phyloP scores from a whole-genome alignment of 129 eudicot species.

The Flaveria robusta region DNA sequence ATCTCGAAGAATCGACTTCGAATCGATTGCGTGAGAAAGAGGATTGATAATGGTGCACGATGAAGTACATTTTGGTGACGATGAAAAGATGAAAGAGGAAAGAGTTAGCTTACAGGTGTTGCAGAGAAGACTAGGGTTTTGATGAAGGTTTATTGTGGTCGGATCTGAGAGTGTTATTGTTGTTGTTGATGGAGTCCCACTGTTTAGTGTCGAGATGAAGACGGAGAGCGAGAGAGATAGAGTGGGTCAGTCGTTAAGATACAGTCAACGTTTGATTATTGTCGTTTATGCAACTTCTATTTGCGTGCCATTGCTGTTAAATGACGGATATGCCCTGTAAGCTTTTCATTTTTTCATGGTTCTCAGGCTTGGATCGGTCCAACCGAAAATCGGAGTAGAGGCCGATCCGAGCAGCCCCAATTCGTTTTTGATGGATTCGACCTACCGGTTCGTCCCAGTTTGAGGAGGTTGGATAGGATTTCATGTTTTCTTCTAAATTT shows the following conservation, averaged over 20 bases:
- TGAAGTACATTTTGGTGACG: background rate
- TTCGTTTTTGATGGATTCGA: too few relatives aligned
- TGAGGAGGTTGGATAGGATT: too few relatives aligned
- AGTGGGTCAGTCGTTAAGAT: slow-evolving; percentile 24
- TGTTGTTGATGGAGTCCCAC: slow-evolving; percentile 7
- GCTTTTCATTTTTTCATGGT: too few relatives aligned
- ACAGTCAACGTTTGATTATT: slow-evolving; percentile 21
- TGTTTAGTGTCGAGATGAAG: slow-evolving; percentile 2
- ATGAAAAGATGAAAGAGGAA: background rate
- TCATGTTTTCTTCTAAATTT: too few relatives aligned
- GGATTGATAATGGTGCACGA: background rate
- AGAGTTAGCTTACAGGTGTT: slow-evolving; percentile 24
- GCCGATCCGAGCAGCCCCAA: too few relatives aligned
- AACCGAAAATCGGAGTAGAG: too few relatives aligned
- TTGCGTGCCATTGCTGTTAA: background rate
- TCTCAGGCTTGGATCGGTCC: too few relatives aligned
- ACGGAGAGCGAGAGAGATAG: slow-evolving; percentile 15
- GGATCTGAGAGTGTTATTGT: slow-evolving; percentile 18
- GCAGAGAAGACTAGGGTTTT: slow-evolving; percentile 16
- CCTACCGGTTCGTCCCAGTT: too few relatives aligned
- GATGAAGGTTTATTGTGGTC: slow-evolving; percentile 3
- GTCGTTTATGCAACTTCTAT: slow-evolving; percentile 17
- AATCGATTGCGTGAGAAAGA: background rate
- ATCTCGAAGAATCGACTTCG: background rate
- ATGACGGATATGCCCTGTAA: too few relatives aligned